Base-by-base conservation (phyloP, 495 filamentous ascomycete species). In the Endocarpon pusillum region DNA sequence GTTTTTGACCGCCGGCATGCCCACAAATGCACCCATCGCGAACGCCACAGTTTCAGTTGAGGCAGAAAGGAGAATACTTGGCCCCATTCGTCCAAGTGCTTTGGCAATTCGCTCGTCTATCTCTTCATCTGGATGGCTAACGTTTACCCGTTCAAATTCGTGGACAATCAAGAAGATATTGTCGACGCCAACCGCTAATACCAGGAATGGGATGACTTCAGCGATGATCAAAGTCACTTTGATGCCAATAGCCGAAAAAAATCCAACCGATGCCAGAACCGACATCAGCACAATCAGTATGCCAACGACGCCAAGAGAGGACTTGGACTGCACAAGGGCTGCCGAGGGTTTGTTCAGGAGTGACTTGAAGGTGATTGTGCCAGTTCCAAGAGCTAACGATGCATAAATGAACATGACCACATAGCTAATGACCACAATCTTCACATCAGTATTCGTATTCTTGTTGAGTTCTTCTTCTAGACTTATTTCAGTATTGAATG, bases 131-230 rank as follows among this genome's bases (percentile, higher is more conserved):
- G 82, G 80, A 47, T 93, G 72, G 49, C 73, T 91, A 48, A 86
- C 57, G 46, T 96, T 94, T 37, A 92, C 75, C 19, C 91, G 69
- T 54, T 97, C 91, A 42, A 97, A 94, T 47, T 97, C 89, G 55
- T 97, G 86, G 4, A 96, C 91, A 33, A 97, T 94, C 33, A 97
- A 57, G 57, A 97, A 97, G 48, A 97, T 96, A 50, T 97, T 97
- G 64, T 97, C 89, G 7, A 97, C 91, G 17, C 89, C 89, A 12
- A 97, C 81, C 30, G 89, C 89, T 8, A 97, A 59, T 9, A 97
- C 86, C 41, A 97, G 73, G 53, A 97, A 97, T 0, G 89, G 89
- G 38, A 97, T 97, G 40, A 97, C 89, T 48, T 97, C 89, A 4
- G 92, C 87, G 42, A 97, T 96, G 47, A 97, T 96, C 39, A 97